Evolutionary conservation across 2,329 filamentous ascomycete species (phyloP).

Genomic region (Metarhizium rileyi): DNA sequence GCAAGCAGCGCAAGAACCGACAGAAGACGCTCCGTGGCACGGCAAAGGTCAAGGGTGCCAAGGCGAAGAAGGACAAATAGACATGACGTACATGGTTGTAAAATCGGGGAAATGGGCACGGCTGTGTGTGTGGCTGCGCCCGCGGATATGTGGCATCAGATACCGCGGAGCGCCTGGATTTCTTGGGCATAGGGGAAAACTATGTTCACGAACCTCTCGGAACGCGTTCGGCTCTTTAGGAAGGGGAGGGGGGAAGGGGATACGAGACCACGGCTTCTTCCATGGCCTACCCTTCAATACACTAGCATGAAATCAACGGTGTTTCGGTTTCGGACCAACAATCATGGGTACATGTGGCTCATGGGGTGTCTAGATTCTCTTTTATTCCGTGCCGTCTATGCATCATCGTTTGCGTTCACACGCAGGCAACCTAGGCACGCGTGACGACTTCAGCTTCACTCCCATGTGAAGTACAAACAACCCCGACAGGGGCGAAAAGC

Average conservation of each 20-base stretch:
- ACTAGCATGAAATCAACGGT: conserved; percentile 34
- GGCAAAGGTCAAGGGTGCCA: conserved; percentile 94
- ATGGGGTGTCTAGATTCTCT: not conserved
- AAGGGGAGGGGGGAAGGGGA: not conserved
- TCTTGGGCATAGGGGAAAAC: conserved; percentile 8
- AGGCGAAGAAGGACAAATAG: conserved; percentile 92
- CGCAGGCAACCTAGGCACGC: too few species aligned
- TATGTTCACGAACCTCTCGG: conserved; percentile 18
- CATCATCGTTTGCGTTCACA: too few species aligned
- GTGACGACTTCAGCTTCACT: too few species aligned
- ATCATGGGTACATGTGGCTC: not conserved
- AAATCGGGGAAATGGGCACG: conserved; percentile 20
- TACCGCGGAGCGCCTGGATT: conserved; percentile 18
- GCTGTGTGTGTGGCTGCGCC: not conserved
- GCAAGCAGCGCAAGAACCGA: conserved; percentile 99
- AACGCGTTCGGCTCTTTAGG: conserved; percentile 3
- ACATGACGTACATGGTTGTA: conserved; percentile 28
- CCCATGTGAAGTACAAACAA: too few species aligned
- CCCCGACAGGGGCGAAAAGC: too few species aligned
- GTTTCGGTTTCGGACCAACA: conserved; percentile 30
- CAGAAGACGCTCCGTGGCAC: conserved; percentile 97
- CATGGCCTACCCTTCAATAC: conserved; percentile 24
- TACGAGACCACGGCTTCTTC: conserved; percentile 14
- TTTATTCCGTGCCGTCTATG: conserved; percentile 1
- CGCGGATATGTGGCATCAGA: conserved; percentile 16